Percentiles rank a stretch among this genome's conserved stretches.
phyloP scores from a whole-genome alignment of 23 red algal genomes.

The Gracilariopsis chorda region DNA sequence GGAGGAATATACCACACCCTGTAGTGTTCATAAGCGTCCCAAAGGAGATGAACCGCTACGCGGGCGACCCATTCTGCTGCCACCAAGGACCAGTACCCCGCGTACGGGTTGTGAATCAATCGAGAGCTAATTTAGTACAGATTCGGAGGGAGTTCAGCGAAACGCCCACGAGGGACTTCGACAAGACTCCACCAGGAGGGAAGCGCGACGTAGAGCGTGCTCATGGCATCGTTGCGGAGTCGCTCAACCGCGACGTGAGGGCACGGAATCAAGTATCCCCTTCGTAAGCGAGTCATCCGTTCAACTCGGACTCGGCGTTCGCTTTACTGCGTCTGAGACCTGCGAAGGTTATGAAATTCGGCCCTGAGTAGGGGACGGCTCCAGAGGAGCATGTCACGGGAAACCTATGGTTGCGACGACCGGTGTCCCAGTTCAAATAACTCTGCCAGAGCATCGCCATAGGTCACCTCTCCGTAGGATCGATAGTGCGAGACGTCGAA shows the following conservation, averaged over 20 bases:
- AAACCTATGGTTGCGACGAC: too few species aligned
- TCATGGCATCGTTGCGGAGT: neutral
- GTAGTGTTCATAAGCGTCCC: too few species aligned
- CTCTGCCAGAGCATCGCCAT: neutral
- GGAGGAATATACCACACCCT: too few species aligned
- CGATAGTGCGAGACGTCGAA: neutral
- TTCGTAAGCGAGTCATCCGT: neutral
- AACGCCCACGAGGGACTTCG: neutral
- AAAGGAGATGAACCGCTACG: too few species aligned
- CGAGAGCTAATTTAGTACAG: neutral
- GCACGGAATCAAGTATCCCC: neutral
- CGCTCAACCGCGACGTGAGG: neutral
- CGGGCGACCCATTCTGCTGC: neutral
- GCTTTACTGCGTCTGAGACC: neutral
- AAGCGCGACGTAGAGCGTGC: neutral
- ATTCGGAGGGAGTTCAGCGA: neutral
- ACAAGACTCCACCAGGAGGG: neutral
- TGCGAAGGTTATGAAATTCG: neutral
- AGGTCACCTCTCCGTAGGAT: neutral
- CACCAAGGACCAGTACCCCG: neutral
- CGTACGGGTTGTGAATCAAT: neutral
- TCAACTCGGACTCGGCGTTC: neutral
- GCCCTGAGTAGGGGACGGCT: neutral
- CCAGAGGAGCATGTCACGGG: neutral
- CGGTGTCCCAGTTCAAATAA: too few species aligned